Evolutionary conservation across 1,139 yeast species (phyloP).

Genomic region (Yamadazyma conglobata): DNA sequence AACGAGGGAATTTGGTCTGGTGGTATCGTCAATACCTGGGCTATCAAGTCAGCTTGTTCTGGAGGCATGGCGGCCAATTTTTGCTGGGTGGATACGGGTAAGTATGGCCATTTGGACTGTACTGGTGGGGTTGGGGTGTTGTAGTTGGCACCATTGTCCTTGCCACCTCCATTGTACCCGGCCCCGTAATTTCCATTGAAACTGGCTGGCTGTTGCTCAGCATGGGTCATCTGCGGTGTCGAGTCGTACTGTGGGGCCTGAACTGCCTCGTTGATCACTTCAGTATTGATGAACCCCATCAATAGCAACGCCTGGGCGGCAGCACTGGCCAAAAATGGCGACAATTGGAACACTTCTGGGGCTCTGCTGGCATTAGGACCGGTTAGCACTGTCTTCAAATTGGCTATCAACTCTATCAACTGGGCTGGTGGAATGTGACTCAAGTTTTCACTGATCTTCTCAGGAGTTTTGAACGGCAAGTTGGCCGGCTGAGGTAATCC

Average conservation of each 20-base stretch:
- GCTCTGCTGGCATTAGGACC: constrained; percentile 52
- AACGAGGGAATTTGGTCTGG: constrained; percentile 52
- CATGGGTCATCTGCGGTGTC: constrained; percentile 20
- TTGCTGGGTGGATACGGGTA: constrained; percentile 47
- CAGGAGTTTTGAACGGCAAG: constrained; percentile 45
- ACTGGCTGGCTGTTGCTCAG: constrained; percentile 16
- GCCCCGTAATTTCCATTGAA: constrained; percentile 8
- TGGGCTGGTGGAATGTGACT: constrained; percentile 67
- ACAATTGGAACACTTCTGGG: constrained; percentile 49
- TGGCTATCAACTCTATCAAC: constrained; percentile 62
- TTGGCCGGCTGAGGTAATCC: constrained; percentile 44
- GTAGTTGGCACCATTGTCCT: constrained; percentile 7
- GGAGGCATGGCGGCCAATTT: constrained; percentile 47
- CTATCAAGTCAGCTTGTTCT: constrained; percentile 61
- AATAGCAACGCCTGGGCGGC: constrained; percentile 71
- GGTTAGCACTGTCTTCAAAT: constrained; percentile 50
- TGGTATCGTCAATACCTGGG: constrained; percentile 58
- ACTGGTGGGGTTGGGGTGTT: constrained; percentile 17
- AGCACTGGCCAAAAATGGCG: constrained; percentile 58
- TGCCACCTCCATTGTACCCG: constrained; percentile 5
- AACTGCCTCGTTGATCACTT: constrained; percentile 52
- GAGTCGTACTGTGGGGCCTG: constrained; percentile 24
- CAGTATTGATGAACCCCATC: constrained; percentile 71
- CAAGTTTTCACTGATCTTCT: constrained; percentile 52
- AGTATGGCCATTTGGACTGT: constrained; percentile 44